Evolutionary conservation across 306 rosid species (phyloP), one percentile per base, ranked within the genome.

Genomic region (Glycyrrhiza uralensis): DNA sequence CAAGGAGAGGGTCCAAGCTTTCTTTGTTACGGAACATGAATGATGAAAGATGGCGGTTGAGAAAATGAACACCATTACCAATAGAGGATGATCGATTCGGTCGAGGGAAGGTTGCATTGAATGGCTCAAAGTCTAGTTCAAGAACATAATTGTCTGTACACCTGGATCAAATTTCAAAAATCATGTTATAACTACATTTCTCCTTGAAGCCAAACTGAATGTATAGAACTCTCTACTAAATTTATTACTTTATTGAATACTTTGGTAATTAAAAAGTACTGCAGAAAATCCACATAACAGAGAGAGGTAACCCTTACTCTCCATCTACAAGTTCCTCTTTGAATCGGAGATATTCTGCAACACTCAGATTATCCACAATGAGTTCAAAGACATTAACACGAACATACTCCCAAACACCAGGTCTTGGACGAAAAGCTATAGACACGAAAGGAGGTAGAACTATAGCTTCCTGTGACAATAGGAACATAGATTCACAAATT

Each of bases 1-100:
- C 86, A 7, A 90, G 88, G 30, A 86, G 79, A 70, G 96, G 96
- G 50, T 84, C 88, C 62, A 90, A 67, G 13, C 83, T 78, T 39
- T 87, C 93, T 81, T 72, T 87, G 83, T 81, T 90, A 30, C 81
- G 88, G 69, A 90, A 90, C 93, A 90, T 86, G 20, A 28, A 71
- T 18, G 96, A 90, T 17, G 96, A 90, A 6, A 90, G 86, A 66
- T 90, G 93, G 33, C 91, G 89, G 64, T 90, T 87, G 72, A 90
- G 96, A 70, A 90, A 90, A 55, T 90, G 91, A 68, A 90, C 96
- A 4, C 93, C 93, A 64, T 86, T 87, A 47, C 96, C 96, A 69
- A 90, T 90, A 26, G 87, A 87, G 44, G 93, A 86, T 5, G 96
- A 84, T 14, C 89, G 80, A 39, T 47, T 82, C 19, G 93, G 91